Evolutionary conservation across 768 basidiomycete species (phyloP), one percentile per base, ranked within the genome.

Genomic region (Tremella yokohamensis): DNA sequence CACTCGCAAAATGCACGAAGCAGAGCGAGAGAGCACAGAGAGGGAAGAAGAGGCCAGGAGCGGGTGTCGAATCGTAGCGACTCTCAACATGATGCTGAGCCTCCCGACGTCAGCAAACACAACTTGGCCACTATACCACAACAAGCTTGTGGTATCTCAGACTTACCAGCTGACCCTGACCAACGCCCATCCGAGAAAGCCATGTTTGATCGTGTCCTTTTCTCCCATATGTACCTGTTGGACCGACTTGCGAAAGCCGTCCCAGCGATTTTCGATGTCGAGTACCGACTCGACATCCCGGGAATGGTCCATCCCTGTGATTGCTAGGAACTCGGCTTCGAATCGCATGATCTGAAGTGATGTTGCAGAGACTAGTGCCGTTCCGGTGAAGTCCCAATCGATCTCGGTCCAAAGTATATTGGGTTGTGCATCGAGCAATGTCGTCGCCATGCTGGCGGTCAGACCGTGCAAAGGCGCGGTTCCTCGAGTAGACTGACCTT

Each of bases 371-470:
- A 50, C 25, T 6, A 29, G 49, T 22, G 42, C n/a, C 8, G 18
- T 50, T n/a, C 18, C n/a, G 49, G n/a, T 16, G n/a, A 24, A 24
- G 26, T 50, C 49, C 19, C 25, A 50, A 24, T 50, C 49, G 25
- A 50, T 20, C 19, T 20, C 25, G 8, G 49, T 4, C 20, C 20
- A 22, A n/a, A 26, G 49, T 6, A 50, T 20, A 9, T 26, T 16
- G 49, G 49, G 16, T 8, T n/a, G 26, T 3, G 16, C 18, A 26
- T 50, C 49, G 8, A 50, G 19, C 26, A 50, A 16, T n/a, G 42
- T 45, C 18, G 49, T n/a, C 8, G 25, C 49, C 49, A 29, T 29
- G 26, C 26, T 50, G 49, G 20, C 11, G 11, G 47, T 15, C 9
- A 19, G 12, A 22, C 11, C 12, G 47, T 12, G 11, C 20, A 13